Base-by-base conservation (phyloP, 108 stramenopile genomes). In the Epithemia pelagica region DNA sequence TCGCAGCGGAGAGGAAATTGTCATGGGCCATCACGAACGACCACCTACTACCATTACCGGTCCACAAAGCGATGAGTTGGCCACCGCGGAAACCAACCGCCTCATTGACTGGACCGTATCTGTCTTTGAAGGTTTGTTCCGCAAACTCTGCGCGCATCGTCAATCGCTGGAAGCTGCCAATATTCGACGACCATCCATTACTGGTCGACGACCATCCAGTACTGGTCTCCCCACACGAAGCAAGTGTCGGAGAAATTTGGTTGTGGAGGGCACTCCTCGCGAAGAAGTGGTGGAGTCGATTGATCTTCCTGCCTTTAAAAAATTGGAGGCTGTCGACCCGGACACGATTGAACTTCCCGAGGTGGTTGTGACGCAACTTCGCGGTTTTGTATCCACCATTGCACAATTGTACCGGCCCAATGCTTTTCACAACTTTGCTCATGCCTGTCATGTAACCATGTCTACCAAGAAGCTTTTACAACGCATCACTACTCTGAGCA, bases 371-470 rank as follows among this genome's bases (percentile, higher is more conserved):
- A 5, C 5, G 37, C 37, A 46, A 15, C 37, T 61, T 3, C 61
- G 61, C 7, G 61, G 7, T n/a, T 61, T 29, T 26, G 30, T 61
- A 15, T 21, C 61, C 28, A 27, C 7, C 29, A 61, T 61, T 21
- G 61, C 61, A 8, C 29, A 28, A 2, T 30, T 61, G 61, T 61
- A 61, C 30, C n/a, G 7, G 7, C 24, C n/a, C 27, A 46, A 46
- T 15, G 26, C 61, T 10, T 61, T 61, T 61, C 61, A 61, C 61
- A 61, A 61, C 61, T 61, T 61, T 31, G 29, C 27, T 27, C 64
- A 65, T 30, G 64, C 64, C 5, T 52, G 26, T 51, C 64, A 65
- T 53, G 64, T 65, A 3, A 65, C 64, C 20, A n/a, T 65, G 23
- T 51, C 64, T 27, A 31, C 32, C n/a, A 52, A 22, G 21, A 65